Base-by-base conservation (phyloP, 169 alveolate genomes). In the Babesia microti region DNA sequence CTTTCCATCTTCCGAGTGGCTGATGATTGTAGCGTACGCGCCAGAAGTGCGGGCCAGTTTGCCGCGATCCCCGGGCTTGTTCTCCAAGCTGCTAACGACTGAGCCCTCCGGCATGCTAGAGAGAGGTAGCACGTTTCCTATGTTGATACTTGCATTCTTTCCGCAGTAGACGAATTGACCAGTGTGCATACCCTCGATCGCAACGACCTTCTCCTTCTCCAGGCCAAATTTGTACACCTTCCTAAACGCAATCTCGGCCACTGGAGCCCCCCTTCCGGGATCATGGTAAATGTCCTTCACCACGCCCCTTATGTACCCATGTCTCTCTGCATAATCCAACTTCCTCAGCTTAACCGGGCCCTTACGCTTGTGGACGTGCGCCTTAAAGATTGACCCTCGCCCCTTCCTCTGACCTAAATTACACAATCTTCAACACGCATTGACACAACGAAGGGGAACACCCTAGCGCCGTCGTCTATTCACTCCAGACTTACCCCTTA, bases 191-290 rank as follows among this genome's bases (percentile, higher is more conserved):
- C 99, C 99, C 81, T 96, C 99, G 26, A 89, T 93, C 17, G 99
- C 99, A 33, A 92, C 88, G 88, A 94, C 86, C 63, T 83, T 79
- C 84, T 93, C 97, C 74, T 91, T 91, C 67, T 90, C 75, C 42
- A 83, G 78, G 75, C 89, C 87, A 81, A 82, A 96, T 65, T 81
- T 84, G 83, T 95, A 92, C 14, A 98, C 97, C 68, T 94, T 96
- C 52, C 97, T 87, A 94, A 96, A 96, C 27, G 68, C 72, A 30
- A 95, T 89, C 50, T 84, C 78, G 27, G 97, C 98, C 17, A 96
- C 73, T 12, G 99, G 99, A 12, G 99, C 98, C 17, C 99, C 99
- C 53, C 99, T 79, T 24, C 99, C 99, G 19, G 99, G 97, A 78
- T 95, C 99, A 72, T 94, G 98, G 50, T 91, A 51, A 49, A 95